phyloP scores from a whole-genome alignment of 768 basidiomycete species.

The Phaeotremella skinneri region DNA sequence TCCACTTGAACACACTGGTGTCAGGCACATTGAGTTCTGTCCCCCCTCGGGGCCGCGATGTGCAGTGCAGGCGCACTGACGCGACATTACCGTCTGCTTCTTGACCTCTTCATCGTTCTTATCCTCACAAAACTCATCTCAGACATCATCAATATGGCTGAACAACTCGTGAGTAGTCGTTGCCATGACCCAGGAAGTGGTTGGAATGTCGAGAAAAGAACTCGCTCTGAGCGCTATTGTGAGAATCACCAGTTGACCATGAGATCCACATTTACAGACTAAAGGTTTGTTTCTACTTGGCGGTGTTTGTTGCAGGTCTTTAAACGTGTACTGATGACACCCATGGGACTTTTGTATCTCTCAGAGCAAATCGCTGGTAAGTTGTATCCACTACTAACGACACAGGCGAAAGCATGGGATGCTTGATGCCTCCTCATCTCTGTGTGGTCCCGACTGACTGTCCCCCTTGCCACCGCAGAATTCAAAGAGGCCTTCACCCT shows the following conservation, averaged over 20 bases:
- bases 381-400: conserved; percentile 36
- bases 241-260: conserved; percentile 5
- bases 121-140: background rate
- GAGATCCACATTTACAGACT: conserved; percentile 36
- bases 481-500: conserved; percentile 99
- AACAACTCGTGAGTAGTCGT: conserved; percentile 57
- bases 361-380: conserved; percentile 87
- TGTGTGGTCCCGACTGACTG: too few species aligned
- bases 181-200: conserved; percentile 11
- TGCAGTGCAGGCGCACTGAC: background rate
- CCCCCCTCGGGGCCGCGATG: background rate
- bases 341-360: background rate
- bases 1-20: background rate
- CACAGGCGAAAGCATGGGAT: background rate
- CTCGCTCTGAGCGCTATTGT: conserved; percentile 3
- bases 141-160: conserved; percentile 55
- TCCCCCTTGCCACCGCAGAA: conserved; percentile 62
- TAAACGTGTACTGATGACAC: background rate
- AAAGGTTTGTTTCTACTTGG: conserved; percentile 43
- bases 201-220: conserved; percentile 9
- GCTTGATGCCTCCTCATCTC: background rate
- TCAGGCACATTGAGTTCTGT: background rate
- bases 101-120: background rate
- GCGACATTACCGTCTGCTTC: too few species aligned
- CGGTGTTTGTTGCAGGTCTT: background rate